These are phyloP conservation scores for Apophysomyces sp. DNA, from an alignment of 371 early-diverging fungal species.

Conservation along the genomic window DNA sequence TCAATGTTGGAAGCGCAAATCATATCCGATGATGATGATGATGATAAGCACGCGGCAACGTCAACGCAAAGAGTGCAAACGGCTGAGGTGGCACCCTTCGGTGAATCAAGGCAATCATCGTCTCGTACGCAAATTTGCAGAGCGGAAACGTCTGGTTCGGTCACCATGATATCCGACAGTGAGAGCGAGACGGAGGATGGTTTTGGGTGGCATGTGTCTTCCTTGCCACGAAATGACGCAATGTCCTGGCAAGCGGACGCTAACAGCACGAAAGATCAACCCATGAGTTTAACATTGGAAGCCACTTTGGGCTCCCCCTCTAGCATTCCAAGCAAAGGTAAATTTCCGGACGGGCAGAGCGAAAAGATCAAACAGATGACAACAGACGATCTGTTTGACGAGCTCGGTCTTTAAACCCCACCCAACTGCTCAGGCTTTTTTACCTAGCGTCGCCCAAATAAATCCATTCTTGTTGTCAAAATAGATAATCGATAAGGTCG, in stretches of 20 bases:
- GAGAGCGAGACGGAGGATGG: neutral
- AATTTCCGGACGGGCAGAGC: neutral
- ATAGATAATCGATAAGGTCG: neutral
- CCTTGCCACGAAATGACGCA: neutral
- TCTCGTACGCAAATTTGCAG: neutral
- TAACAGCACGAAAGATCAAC: neutral
- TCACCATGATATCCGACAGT: neutral
- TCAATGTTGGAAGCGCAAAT: no score
- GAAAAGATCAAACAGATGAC: neutral
- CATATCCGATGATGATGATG: no score
- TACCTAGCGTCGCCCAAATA: neutral
- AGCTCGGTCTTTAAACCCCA: conserved; percentile 7
- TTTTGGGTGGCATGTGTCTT: neutral
- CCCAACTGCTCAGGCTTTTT: neutral
- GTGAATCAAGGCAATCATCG: neutral
- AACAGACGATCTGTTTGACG: conserved; percentile 10
- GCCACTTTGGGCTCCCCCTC: neutral
- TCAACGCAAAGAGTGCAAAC: no score
- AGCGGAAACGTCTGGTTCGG: neutral
- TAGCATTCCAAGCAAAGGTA: neutral
- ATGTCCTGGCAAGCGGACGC: neutral
- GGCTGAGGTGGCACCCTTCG: neutral
- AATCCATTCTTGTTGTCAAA: neutral
- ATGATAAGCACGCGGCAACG: no score
- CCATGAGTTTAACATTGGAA: neutral